Percentiles rank a stretch among this genome's conserved stretches.
Conservation (phyloP, 2,329 filamentous ascomycete genomes). For the Penicillium palitans region DNA sequence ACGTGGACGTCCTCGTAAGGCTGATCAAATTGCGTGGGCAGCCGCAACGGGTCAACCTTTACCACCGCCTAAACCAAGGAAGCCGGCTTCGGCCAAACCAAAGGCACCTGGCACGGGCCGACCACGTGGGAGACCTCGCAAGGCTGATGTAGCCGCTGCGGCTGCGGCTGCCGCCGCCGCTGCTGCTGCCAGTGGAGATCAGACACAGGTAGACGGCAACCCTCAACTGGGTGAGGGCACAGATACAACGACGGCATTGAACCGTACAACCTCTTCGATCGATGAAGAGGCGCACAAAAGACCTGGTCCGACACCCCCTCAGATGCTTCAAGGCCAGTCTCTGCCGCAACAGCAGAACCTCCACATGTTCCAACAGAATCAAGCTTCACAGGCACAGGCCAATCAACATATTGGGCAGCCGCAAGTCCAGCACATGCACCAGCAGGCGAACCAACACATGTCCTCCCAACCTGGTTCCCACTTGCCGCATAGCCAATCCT, state of each 20-base stretch:
- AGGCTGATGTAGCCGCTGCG: constrained; percentile 34
- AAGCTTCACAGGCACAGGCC: constrained; percentile 10
- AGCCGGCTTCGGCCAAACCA: constrained; percentile 21
- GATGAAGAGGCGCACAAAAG: constrained; percentile 23
- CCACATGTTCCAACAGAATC: constrained; percentile 13
- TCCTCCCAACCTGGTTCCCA: constrained; percentile 13
- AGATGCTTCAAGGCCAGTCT: constrained; percentile 18
- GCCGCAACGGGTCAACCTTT: constrained; percentile 22
- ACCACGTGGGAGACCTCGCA: constrained; percentile 37
- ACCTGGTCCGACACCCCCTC: constrained; percentile 22
- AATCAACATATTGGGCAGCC: constrained; percentile 18
- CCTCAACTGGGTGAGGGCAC: constrained; percentile 8
- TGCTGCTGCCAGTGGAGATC: constrained; percentile 24
- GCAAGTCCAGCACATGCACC: constrained; percentile 13
- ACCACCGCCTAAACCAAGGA: constrained; percentile 15
- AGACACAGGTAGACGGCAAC: constrained; percentile 12
- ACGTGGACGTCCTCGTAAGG: constrained; percentile 36
- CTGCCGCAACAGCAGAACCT: constrained; percentile 17
- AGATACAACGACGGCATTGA: constrained; percentile 13
- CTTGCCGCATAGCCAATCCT: constrained; percentile 1
- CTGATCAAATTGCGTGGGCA: constrained; percentile 27
- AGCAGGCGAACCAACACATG: constrained; percentile 11
- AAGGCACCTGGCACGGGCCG: constrained; percentile 31
- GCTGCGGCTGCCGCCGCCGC: constrained; percentile 28
- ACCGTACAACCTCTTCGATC: constrained; percentile 7